Percentiles rank a stretch among this genome's conserved stretches.
phyloP scores from a whole-genome alignment of 306 rosid genomes.

The Arachis stenosperma region DNA sequence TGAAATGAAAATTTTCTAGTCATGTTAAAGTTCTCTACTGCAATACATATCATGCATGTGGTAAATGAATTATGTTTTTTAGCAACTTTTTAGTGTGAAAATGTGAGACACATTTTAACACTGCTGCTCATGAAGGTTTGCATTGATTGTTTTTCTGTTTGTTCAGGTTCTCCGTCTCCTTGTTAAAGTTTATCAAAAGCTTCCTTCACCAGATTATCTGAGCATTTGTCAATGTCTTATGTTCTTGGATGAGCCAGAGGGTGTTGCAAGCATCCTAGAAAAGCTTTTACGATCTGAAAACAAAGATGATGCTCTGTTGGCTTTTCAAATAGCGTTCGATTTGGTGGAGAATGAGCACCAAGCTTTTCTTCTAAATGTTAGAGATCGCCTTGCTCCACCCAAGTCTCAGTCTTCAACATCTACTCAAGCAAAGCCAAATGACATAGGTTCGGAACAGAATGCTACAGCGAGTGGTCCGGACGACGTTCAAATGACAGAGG shows the following conservation, averaged over 20 bases:
- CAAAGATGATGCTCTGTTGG: constrained; percentile 91
- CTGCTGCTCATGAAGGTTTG: constrained; percentile 22
- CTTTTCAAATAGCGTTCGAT: constrained; percentile 95
- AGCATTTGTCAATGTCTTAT: constrained; percentile 96
- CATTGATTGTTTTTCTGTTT: constrained; percentile 35
- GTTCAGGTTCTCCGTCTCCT: constrained; percentile 86
- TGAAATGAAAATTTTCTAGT: constrained; percentile 8
- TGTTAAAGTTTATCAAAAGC: constrained; percentile 90
- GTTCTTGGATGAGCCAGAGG: constrained; percentile 95
- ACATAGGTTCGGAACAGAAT: constrained; percentile 59
- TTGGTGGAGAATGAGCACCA: constrained; percentile 96
- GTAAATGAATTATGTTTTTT: constrained; percentile 6
- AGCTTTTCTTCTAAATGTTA: constrained; percentile 84
- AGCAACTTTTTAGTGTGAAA: constrained; percentile 10
- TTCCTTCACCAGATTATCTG: constrained; percentile 93
- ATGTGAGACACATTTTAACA: constrained; percentile 17
- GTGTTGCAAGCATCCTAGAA: constrained; percentile 86
- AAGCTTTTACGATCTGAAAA: constrained; percentile 87
- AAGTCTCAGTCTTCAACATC: constrained; percentile 61
- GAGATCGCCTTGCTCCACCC: constrained; percentile 75
- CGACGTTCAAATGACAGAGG: constrained; percentile 87
- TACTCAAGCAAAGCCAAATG: constrained; percentile 56
- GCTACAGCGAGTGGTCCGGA: constrained; percentile 58
- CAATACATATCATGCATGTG: constrained; percentile 9
- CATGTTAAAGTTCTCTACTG: constrained; percentile 29